Evolutionary conservation across 805 yeast genomes (phyloP), one percentile per base, ranked within the genome.

Genomic region (Suhomyces prunicola): DNA sequence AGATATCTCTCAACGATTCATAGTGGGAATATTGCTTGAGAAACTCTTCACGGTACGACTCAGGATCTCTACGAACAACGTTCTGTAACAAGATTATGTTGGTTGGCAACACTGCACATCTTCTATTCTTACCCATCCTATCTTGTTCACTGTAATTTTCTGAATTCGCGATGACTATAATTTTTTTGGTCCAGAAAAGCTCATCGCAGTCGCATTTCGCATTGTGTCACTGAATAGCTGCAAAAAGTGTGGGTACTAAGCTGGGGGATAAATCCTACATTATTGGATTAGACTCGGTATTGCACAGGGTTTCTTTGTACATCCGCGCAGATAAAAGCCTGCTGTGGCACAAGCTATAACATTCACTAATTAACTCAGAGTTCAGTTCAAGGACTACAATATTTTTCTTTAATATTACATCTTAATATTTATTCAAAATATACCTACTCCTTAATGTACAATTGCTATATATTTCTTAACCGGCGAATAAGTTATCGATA

Each of bases 61-160:
- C 88, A 2, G 99, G 97, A 68, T 94, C 99, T 62, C 97, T 80
- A 61, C 92, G 87, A 8, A 94, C 96, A 58, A 94, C 78, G 69
- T 94, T 94, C 73, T 94, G 99, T 55, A 94, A 73, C 57, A 93
- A 75, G 39, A 96, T 92, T 66, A 94, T 88, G 71, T 94, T 94
- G 17, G 91, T 88, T 9, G 98, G 98, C 66, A 93, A 76, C 53
- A 92, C 80, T 46, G 97, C 97, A 26, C 97, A 94, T 81, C 97
- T 88, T 73, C 88, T 85, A 69, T 85, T 81, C 70, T 86, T 89
- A 35, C 82, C 96, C 98, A 93, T 93, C 31, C n/a, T 33, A n/a
- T 33, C 36, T 17, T 33, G n/a, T 39, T 39, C 22, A 10, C 42
- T 19, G 6, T 17, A 39, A 2, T 17, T 17, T 39, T 15, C 17